Evolutionary conservation across 2,329 filamentous ascomycete genomes (phyloP), one percentile per base, ranked within the genome.

Genomic region (Parafenestella ontariensis): DNA sequence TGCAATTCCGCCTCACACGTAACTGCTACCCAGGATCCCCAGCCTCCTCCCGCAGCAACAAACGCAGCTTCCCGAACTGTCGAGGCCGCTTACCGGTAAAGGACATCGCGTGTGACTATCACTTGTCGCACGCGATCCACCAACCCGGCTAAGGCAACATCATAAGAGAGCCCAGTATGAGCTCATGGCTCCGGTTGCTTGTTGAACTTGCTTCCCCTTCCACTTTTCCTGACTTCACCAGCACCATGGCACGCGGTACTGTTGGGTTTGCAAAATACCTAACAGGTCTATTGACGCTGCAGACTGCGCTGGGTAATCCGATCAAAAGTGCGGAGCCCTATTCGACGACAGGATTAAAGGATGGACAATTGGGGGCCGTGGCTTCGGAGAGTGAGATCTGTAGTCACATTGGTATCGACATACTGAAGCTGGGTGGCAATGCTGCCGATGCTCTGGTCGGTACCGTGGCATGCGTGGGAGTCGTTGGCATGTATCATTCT

Each of bases 401-500:
- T 66, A 78, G 73, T 57, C 65, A 73, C n/a, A 78, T 83, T 42
- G 81, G 81, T 13, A 77, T 70, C n/a, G 73, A 78, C 15, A 54
- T 81, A n/a, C 62, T 82, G 36, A 75, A 78, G 51, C 46, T 68
- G 34, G 79, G 79, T 17, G 90, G 80, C 9, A 82, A 79, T 73
- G 81, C 81, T 17, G 80, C 80, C 7, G 81, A 83, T 71, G 77
- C 77, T 5, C 64, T 81, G 66, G 78, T 81, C 7, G 79, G 78
- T 5, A 81, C 79, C 2, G 73, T 76, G 5, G 72, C 79, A 37
- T 82, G 81, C 54, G 74, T 82, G 6, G 81, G 80, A 1, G 78
- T 80, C 0, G 70, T 81, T 29, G 79, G 78, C 51, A 81, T 81
- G 78, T 81, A 81, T 56, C 75, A 78, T 50, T 73, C 72, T 45